Evolutionary conservation across 345 rosid genomes (phyloP).

Genomic region (Eucalyptus tenuipes): DNA sequence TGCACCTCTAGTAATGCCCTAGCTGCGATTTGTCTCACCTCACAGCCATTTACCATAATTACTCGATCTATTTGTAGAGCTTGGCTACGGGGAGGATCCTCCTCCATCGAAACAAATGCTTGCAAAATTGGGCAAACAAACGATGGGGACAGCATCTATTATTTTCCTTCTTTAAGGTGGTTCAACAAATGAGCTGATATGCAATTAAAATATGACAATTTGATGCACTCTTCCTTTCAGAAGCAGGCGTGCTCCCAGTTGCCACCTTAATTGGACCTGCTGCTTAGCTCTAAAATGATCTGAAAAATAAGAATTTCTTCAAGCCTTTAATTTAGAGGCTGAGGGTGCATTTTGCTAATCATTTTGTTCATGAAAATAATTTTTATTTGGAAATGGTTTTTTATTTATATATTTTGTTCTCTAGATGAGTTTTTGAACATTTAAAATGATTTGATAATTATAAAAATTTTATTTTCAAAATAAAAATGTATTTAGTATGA

Average conservation of each 20-base stretch:
- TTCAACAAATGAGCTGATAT: background rate
- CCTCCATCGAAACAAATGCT: background rate
- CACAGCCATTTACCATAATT: background rate
- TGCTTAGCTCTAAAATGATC: background rate
- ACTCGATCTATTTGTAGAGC: background rate
- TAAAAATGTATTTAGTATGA: too few species aligned
- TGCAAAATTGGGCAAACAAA: background rate
- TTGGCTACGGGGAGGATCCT: background rate
- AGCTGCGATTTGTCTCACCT: background rate
- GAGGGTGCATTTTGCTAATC: fast-evolving
- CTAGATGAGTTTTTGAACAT: too few species aligned
- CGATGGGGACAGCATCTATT: background rate
- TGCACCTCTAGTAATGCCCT: background rate
- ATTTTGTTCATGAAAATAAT: fast-evolving
- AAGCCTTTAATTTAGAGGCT: background rate
- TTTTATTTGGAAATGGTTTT: too few species aligned
- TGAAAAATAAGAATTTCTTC: background rate
- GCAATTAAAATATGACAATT: background rate
- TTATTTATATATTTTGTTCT: too few species aligned
- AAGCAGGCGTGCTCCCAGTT: background rate
- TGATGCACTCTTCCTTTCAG: background rate
- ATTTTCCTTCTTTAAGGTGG: background rate
- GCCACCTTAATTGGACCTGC: background rate
- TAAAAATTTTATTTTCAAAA: too few species aligned
- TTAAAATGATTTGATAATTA: too few species aligned